Base-by-base conservation (phyloP, 2,329 filamentous ascomycete species). In the Xylariaceae sp. region DNA sequence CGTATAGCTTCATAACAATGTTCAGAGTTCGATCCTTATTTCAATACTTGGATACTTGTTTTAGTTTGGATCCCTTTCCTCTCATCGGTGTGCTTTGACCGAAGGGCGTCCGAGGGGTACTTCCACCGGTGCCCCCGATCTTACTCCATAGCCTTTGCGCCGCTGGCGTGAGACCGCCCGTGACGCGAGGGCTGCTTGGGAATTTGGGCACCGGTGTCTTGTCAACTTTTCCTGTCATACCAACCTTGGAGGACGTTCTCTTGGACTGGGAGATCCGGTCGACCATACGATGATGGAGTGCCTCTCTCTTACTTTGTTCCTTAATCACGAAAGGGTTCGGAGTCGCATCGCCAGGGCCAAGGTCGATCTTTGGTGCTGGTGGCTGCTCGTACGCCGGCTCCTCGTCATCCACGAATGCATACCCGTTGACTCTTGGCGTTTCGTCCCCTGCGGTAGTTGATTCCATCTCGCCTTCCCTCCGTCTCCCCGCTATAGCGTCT, bases 351-450 rank as follows among this genome's bases (percentile, higher is more conserved):
- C 82, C 81, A 9, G 81, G 77, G 1, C 85, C 82, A 7, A 89
- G 75, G 51, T 87, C 75, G 67, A 89, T 79, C 59, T 76, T 61
- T n/a, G 78, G 74, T 44, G 70, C 59, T 7, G 72, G 67, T 1
- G 68, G 64, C 16, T 77, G 64, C 48, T 79, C 79, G 50, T 79
- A 67, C 16, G 80, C 80, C 0, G 84, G 82, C 41, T 83, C 80
- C 47, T 89, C 89, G 54, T 96, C 91, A 64, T 96, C 92, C 37
- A 99, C 93, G 73, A 96, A 98, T 0, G 91, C 85, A 71, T 97
- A 99, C 1, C 95, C 95, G 61, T 96, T 96, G 0, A 98, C 90
- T 2, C 91, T 83, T 0, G 93, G 95, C 0, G 93, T 98, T 72
- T 96, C 92, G 55, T 81, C 82, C 16, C 88, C 89, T 2, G 80